Conservation (phyloP, 169 alveolate species). For the Pseudocohnilembus persalinus region DNA sequence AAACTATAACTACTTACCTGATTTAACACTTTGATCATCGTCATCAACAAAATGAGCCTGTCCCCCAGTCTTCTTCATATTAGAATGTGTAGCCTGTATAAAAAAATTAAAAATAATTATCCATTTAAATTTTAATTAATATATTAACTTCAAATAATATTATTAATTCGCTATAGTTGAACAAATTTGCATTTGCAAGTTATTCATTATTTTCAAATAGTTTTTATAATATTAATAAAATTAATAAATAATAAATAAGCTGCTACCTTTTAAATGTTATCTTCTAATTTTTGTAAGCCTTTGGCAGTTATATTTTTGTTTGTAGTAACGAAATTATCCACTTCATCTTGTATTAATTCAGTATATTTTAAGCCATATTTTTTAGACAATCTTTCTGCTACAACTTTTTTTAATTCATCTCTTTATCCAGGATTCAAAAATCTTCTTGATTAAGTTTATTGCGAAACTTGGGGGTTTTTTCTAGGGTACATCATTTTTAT, state of each 20-base stretch:
- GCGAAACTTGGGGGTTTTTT: slow-evolving; percentile 2
- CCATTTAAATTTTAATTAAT: no score
- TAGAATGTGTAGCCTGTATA: slow-evolving; percentile 1
- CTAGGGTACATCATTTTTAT: slow-evolving; percentile 28
- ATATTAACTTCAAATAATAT: no score
- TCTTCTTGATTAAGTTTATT: slow-evolving; percentile 17
- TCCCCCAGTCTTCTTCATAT: slow-evolving; percentile 6
- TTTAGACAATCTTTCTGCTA: slow-evolving; percentile 40
- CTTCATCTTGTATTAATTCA: slow-evolving; percentile 37
- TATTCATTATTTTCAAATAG: no score
- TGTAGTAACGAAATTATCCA: slow-evolving; percentile 24
- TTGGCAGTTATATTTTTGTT: slow-evolving; percentile 38
- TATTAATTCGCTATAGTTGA: no score
- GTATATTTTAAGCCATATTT: slow-evolving; percentile 44
- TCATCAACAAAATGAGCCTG: background rate
- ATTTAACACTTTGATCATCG: slow-evolving; percentile 43
- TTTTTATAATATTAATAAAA: no score
- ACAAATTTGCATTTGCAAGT: no score
- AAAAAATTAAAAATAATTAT: no score
- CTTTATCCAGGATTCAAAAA: slow-evolving; percentile 16
- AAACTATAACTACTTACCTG: no score
- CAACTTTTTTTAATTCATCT: slow-evolving; percentile 36
- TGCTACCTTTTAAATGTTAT: slow-evolving; percentile 20
- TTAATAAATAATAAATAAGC: background rate
- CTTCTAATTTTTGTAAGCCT: slow-evolving; percentile 42